phyloP scores from a whole-genome alignment of 768 basidiomycete genomes.

The Tulasnella sp. region DNA sequence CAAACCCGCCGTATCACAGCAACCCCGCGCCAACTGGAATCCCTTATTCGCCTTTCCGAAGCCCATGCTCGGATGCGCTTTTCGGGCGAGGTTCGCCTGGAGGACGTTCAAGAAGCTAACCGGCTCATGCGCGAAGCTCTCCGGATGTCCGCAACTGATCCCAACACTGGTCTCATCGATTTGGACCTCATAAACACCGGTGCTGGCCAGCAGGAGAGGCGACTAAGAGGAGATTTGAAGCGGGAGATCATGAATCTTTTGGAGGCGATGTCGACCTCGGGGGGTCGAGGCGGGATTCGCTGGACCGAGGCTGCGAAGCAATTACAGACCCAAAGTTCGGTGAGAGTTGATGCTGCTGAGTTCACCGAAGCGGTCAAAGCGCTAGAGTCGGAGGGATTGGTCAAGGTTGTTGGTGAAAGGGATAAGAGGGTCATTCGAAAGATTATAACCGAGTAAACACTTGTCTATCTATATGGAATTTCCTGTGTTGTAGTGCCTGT shows the following conservation, averaged over 20 bases:
- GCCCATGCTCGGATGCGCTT: slow-evolving; percentile 97
- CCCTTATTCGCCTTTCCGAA: slow-evolving; percentile 94
- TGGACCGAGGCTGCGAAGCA: slow-evolving; percentile 82
- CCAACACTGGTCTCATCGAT: slow-evolving; percentile 95
- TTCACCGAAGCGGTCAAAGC: slow-evolving; percentile 77
- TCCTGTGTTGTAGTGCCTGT: neutral
- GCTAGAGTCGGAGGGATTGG: slow-evolving; percentile 81
- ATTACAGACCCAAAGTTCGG: slow-evolving; percentile 81
- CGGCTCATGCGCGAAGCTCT: slow-evolving; percentile 98
- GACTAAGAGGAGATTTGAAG: slow-evolving; percentile 86
- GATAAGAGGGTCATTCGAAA: slow-evolving; percentile 76
- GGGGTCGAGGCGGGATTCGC: slow-evolving; percentile 56
- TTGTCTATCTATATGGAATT: neutral
- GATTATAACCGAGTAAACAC: slow-evolving; percentile 7
- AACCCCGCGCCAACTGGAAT: slow-evolving; percentile 95
- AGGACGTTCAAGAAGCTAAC: slow-evolving; percentile 87
- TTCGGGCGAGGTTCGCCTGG: slow-evolving; percentile 79
- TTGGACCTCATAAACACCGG: slow-evolving; percentile 95
- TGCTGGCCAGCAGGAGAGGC: slow-evolving; percentile 82
- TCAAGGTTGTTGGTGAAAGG: slow-evolving; percentile 86
- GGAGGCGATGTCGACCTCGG: slow-evolving; percentile 49
- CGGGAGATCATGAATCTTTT: slow-evolving; percentile 73
- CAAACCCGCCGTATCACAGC: slow-evolving; percentile 96
- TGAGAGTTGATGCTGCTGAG: slow-evolving; percentile 77
- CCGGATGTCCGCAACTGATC: slow-evolving; percentile 92